Evolutionary conservation across 805 yeast species (phyloP), one percentile per base, ranked within the genome.

Genomic region (Candida germanica): DNA sequence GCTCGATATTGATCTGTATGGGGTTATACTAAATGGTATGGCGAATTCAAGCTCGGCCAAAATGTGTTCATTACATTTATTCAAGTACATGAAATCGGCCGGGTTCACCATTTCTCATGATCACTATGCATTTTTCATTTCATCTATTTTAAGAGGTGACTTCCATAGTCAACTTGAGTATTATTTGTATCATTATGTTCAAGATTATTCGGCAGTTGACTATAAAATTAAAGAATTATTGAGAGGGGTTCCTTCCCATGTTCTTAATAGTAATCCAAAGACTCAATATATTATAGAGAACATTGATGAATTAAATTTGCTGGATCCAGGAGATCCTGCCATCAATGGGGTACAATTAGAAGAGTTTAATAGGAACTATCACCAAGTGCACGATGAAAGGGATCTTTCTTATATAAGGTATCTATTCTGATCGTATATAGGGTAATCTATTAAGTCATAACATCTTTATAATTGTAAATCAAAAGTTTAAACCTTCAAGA

Each of bases 1-100:
- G 64, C 40, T 65, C 3, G 47, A 61, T 35, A 16, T 26, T 0
- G 61, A 58, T 14, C 66, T 63, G 64, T 49, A 43, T 29, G 39
- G 51, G 29, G 58, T 66, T 6, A 47, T 65, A 2, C 24, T 58
- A 11, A 40, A 50, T 20, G 44, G 66, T 5, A 20, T 64, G 14
- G 44, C 61, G 4, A 45, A 42, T 13, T 56, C 66, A 0, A 46
- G 54, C 4, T 59, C 63, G 0, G 47, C 57, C 6, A 59, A 56
- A 38, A 35, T 43, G 18, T 53, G 55, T 7, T 56, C 70, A 1
- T 20, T 56, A 6, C 30, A 42, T 1, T 26, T 63, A 5, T 60
- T 46, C 38, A 28, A 47, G 15, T 52, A 48, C 31, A 42, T 64
- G 34, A 48, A 48, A 21, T 6, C 15, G 2, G 36, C 24, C 1